Evolutionary conservation across 2,329 filamentous ascomycete genomes (phyloP), one percentile per base, ranked within the genome.

Genomic region (Bisporella sp.): DNA sequence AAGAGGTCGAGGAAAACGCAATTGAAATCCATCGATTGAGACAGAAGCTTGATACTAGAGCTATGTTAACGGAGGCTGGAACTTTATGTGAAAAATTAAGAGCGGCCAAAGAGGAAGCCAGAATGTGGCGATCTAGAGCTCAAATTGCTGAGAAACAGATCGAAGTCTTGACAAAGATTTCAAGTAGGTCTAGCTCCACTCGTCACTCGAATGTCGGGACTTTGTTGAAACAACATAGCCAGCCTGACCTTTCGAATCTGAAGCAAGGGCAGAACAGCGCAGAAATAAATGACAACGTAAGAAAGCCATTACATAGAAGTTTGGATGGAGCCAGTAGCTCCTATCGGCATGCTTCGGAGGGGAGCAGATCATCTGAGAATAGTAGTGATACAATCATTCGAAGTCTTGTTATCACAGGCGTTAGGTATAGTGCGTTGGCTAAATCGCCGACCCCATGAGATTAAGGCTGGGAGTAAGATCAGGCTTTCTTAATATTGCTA

Each of bases 121-220:
- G 66, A 31, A 70, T 66, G 54, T 85, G 81, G 81, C 75, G 70
- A 54, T 70, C 69, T 32, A 69, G 78, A 32, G 81, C 81, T 0
- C 72, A 79, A 58, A 68, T 71, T 4, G 79, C 79, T 0, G 80
- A 85, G 66, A 70, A 66, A 53, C 70, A 74, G 45, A 61, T 82
- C 13, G 68, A 70, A 4, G 69, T 73, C 4, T 44, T 62, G 6
- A 54, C 54, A 13, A 28, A 52, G 31, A 47, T 54, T 31, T 54
- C 55, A 6, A 51, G 47, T 28, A 44, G 31, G 21, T 47, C 37
- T 9, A 47, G 31, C 46, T 13, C 21, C 31, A 13, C 21, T 21
- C 21, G 21, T 21, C 21, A 3, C 21, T 21, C 21, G 21, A 21
- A 21, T 21, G 21, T 21, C 21, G 3, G 3, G 21, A 21, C 21